phyloP scores from a whole-genome alignment of 2,329 filamentous ascomycete genomes.

The Penicillium corylophilum region DNA sequence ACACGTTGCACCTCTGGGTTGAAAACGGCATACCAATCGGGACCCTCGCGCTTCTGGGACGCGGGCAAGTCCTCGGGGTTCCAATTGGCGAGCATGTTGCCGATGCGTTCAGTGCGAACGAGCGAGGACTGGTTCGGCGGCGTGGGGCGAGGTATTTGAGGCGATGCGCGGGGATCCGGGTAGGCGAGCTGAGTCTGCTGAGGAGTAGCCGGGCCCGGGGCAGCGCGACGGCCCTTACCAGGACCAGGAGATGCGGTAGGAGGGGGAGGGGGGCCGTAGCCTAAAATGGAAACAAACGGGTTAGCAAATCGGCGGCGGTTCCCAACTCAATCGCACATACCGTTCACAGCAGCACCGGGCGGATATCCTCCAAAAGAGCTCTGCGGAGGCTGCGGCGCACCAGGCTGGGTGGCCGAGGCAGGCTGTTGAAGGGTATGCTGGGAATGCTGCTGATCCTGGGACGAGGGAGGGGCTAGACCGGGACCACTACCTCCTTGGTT shows the following conservation, averaged over 20 bases:
- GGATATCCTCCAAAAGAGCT: slow-evolving; percentile 71
- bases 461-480: slow-evolving; percentile 73
- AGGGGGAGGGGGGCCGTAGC: slow-evolving; percentile 79
- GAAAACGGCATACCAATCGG: slow-evolving; percentile 96
- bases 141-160: slow-evolving; percentile 83
- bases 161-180: slow-evolving; percentile 76
- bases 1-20: slow-evolving; percentile 87
- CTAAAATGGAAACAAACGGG: slow-evolving; percentile 48
- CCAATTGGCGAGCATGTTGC: slow-evolving; percentile 77
- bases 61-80: slow-evolving; percentile 82
- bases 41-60: slow-evolving; percentile 82
- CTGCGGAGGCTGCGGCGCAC: slow-evolving; percentile 70
- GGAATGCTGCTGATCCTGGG: slow-evolving; percentile 62
- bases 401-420: slow-evolving; percentile 55
- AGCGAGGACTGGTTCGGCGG: slow-evolving; percentile 55
- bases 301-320: slow-evolving; percentile 46
- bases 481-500: slow-evolving; percentile 82
- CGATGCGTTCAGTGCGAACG: slow-evolving; percentile 50
- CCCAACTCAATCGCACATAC: slow-evolving; percentile 44
- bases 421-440: slow-evolving; percentile 61
- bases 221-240: slow-evolving; percentile 67
- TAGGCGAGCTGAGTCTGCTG: slow-evolving; percentile 90
- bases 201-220: slow-evolving; percentile 73
- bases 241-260: slow-evolving; percentile 85
- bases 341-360: slow-evolving; percentile 62